phyloP scores from a whole-genome alignment of 306 rosid species.

The Cucurbita maxima region DNA sequence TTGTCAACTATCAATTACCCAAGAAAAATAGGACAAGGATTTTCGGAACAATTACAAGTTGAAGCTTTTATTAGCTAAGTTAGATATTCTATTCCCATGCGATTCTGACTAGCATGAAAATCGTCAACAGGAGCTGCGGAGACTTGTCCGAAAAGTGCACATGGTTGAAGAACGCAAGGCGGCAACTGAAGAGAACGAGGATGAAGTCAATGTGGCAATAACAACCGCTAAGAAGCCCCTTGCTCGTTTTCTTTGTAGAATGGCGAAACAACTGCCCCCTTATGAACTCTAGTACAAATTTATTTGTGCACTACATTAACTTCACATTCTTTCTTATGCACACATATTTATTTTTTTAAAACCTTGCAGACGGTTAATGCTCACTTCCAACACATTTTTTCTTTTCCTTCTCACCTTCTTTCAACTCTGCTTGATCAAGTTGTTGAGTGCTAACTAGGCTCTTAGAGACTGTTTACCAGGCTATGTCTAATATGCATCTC shows the following conservation, averaged over 20 bases:
- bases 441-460: not conserved
- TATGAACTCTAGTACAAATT: constrained; percentile 9
- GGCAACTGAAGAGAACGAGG: constrained; percentile 29
- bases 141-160: constrained; percentile 54
- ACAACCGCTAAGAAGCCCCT: constrained; percentile 45
- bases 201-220: constrained; percentile 20
- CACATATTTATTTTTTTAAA: not conserved
- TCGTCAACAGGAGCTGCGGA: constrained; percentile 62
- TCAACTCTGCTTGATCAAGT: not conserved
- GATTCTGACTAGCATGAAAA: not conserved
- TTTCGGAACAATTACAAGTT: not conserved
- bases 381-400: not conserved
- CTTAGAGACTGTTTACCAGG: not conserved
- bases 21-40: not conserved
- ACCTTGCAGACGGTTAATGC: not conserved
- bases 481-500: not conserved
- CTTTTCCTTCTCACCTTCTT: not conserved
- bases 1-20: not conserved
- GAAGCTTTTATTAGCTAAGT: not conserved
- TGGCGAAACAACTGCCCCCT: constrained; percentile 37
- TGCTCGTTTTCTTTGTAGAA: constrained; percentile 44
- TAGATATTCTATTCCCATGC: not conserved
- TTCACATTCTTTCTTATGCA: not conserved
- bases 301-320: constrained; percentile 1
- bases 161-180: constrained; percentile 25